Evolutionary conservation across 2,329 filamentous ascomycete species (phyloP).

Genomic region (Ceratocystis papillata): DNA sequence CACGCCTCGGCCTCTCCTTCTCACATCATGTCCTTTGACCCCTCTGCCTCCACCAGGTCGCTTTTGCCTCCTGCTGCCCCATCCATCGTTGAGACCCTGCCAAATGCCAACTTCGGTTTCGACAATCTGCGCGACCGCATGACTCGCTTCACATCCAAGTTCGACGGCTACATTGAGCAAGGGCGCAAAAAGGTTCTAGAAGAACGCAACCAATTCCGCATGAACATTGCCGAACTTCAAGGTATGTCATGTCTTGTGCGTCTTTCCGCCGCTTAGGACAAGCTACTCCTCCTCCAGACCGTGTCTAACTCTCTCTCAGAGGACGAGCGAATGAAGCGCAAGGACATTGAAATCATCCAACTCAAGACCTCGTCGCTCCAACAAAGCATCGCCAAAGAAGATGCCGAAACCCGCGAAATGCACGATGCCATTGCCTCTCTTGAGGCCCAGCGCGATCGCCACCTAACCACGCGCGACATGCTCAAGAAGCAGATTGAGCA

Average conservation of each 20-base stretch:
- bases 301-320: slow-evolving; percentile 42
- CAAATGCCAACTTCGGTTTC: slow-evolving; percentile 89
- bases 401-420: slow-evolving; percentile 67
- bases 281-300: background rate
- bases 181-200: slow-evolving; percentile 82
- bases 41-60: slow-evolving; percentile 55
- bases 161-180: slow-evolving; percentile 88
- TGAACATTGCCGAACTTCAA: slow-evolving; percentile 80
- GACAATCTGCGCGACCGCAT: slow-evolving; percentile 92
- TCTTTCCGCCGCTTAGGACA: background rate
- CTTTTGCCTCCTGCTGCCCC: slow-evolving; percentile 49
- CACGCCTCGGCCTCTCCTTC: background rate
- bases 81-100: slow-evolving; percentile 67
- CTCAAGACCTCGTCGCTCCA: slow-evolving; percentile 60
- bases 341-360: slow-evolving; percentile 72
- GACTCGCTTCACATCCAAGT: slow-evolving; percentile 79
- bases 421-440: slow-evolving; percentile 50
- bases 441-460: slow-evolving; percentile 49
- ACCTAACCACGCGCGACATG: slow-evolving; percentile 45
- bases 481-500: slow-evolving; percentile 53
- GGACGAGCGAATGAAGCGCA: slow-evolving; percentile 80
- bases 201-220: slow-evolving; percentile 86
- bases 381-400: slow-evolving; percentile 65
- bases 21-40: slow-evolving; percentile 51
- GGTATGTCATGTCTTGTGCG: slow-evolving; percentile 43